Conservation (phyloP, 768 basidiomycete genomes). For the Pholiota molesta region DNA sequence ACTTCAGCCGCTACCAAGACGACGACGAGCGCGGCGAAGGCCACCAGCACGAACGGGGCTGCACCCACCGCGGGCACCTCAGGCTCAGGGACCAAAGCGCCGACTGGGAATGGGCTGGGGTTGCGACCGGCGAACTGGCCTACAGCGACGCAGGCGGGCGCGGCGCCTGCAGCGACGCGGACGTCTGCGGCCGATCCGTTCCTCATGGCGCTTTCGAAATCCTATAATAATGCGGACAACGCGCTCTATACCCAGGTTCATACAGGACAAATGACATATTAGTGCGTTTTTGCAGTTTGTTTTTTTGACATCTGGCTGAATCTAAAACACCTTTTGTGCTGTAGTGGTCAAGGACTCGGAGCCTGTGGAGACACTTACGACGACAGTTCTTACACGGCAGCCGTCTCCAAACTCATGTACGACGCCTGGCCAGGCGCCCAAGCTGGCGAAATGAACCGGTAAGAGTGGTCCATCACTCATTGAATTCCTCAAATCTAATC, state of each 20-base stretch:
- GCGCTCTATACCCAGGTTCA: slow-evolving; percentile 11
- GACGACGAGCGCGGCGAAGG: not conserved
- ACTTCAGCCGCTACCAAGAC: not conserved
- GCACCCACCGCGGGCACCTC: not conserved
- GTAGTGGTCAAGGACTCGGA: slow-evolving; percentile 17
- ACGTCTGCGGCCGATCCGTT: slow-evolving; percentile 17
- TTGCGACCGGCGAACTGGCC: slow-evolving; percentile 11
- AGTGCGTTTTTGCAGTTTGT: slow-evolving; percentile 2
- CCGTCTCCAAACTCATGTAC: slow-evolving; percentile 18
- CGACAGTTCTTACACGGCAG: slow-evolving; percentile 16
- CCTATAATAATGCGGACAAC: slow-evolving; percentile 16
- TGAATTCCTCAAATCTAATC: not conserved
- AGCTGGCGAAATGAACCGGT: slow-evolving; percentile 16
- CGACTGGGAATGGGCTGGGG: not conserved
- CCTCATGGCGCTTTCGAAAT: slow-evolving; percentile 13
- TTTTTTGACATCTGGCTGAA: not conserved
- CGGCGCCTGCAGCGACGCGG: slow-evolving; percentile 13
- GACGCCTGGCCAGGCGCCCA: slow-evolving; percentile 17
- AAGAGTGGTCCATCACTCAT: not conserved
- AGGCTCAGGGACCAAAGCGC: not conserved
- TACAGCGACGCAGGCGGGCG: slow-evolving; percentile 10
- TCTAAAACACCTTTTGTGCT: not conserved
- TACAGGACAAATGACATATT: slow-evolving; percentile 15
- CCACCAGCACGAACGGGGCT: not conserved
- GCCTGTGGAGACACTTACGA: slow-evolving; percentile 19